Evolutionary conservation across 2,329 filamentous ascomycete genomes (phyloP), one percentile per base, ranked within the genome.

Genomic region (Stachybotrys chlorohalonatus): DNA sequence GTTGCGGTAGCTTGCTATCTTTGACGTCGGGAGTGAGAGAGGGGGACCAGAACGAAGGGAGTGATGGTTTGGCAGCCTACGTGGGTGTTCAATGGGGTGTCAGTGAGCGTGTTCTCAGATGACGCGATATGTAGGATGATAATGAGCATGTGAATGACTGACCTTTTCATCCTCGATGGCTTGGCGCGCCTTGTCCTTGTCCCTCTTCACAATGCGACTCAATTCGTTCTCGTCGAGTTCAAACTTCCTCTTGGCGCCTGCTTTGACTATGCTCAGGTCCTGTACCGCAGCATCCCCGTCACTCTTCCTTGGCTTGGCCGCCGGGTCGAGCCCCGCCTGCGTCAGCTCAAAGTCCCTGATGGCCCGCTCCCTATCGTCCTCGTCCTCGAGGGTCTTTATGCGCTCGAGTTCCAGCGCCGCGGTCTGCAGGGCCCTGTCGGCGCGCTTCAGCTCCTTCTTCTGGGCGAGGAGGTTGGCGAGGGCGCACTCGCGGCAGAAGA

Each of bases 401-500:
- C 88, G 86, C 5, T 78, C 76, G 7, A 78, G 75, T 31, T 91
- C 87, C 54, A 80, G 77, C 57, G 79, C 75, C 31, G 83, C 80
- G 32, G 79, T 74, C 59, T 86, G 84, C 17, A 81, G 77, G 24
- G 81, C 78, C 61, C 83, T 87, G 57, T 90, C 89, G 2, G 89
- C 67, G 0, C 94, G 83, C 68, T 91, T 94, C 59, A 95, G 92
- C 67, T 97, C 94, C 73, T 92, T 89, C 62, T 90, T 86, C 71
- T 99, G 93, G 1, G 90, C 82, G 1, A 97, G 78, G n/a, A 99
- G 84, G 64, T 97, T 96, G 61, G 78, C 85, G 53, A 97, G 82
- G 8, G 91, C 92, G 73, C 93, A 99, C 74, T 97, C 94, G 62
- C 90, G 85, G 70, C 93, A 99, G 75, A 97, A 97, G 13, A 99